Percentiles rank a stretch among this genome's conserved stretches.
Conservation (phyloP, 139 green algal species). For the Chlorella ohadii region DNA sequence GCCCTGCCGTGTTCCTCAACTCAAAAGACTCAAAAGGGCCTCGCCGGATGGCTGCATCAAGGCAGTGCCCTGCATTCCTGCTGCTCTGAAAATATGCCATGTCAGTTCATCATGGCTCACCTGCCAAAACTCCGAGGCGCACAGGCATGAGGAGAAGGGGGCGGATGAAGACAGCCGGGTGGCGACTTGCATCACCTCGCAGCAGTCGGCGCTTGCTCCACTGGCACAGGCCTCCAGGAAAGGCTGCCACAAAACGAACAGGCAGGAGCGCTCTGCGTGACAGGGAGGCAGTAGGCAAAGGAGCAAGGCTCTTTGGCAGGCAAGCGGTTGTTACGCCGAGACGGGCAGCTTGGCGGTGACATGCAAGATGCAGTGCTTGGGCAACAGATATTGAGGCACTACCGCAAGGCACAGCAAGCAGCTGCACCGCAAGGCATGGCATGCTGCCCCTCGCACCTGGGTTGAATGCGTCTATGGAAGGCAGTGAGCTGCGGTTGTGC, state of each 20-base stretch:
- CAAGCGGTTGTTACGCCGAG: too few species aligned
- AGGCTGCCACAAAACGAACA: neutral
- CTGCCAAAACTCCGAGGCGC: conserved; percentile 13
- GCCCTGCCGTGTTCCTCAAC: too few species aligned
- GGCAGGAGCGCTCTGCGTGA: conserved; percentile 22
- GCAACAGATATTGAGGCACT: too few species aligned
- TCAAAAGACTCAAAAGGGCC: too few species aligned
- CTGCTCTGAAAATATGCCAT: neutral
- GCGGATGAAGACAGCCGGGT: conserved; percentile 14
- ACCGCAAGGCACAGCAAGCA: too few species aligned
- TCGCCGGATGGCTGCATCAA: neutral
- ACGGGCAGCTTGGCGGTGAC: too few species aligned
- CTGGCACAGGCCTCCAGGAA: conserved; percentile 18
- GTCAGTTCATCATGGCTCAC: too few species aligned
- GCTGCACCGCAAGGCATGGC: too few species aligned
- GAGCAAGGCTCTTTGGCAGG: too few species aligned
- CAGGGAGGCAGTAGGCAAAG: neutral
- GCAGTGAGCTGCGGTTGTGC: conserved; percentile 1
- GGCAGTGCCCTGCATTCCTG: neutral
- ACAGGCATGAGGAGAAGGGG: conserved; percentile 21
- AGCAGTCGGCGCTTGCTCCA: neutral
- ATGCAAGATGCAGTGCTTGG: too few species aligned
- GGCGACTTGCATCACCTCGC: neutral
- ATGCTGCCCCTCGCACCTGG: neutral
- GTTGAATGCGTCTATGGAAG: neutral